phyloP scores from a whole-genome alignment of 495 filamentous ascomycete genomes.

The Entonaema liquescens region DNA sequence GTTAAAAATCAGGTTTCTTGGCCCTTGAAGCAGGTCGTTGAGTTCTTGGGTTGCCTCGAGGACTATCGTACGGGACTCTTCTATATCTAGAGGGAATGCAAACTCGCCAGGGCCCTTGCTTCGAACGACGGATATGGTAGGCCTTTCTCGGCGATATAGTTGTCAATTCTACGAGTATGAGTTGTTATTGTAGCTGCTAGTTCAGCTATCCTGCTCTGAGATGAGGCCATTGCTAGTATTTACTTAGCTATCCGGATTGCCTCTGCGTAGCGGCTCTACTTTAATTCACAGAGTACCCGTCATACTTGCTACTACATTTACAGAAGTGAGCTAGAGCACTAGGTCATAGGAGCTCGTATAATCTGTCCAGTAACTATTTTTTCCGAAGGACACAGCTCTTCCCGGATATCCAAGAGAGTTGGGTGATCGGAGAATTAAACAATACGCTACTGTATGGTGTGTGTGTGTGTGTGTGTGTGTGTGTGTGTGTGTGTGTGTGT shows the following conservation, averaged over 20 bases:
- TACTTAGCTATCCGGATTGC: not conserved
- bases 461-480: too few relatives aligned
- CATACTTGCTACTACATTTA: too few relatives aligned
- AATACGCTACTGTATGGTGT: too few relatives aligned
- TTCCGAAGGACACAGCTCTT: too few relatives aligned
- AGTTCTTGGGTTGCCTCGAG: conserved; percentile 30
- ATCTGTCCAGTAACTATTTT: too few relatives aligned
- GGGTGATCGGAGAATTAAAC: too few relatives aligned
- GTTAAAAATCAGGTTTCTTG: conserved; percentile 20
- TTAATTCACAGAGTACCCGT: too few relatives aligned
- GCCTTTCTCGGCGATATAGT: conserved; percentile 4
- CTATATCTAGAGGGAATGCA: conserved; percentile 16
- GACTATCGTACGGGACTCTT: conserved; percentile 8
- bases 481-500: too few relatives aligned
- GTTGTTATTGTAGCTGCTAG: not conserved
- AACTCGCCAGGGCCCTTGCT: conserved; percentile 19
- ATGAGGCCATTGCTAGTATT: not conserved
- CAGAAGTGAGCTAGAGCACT: too few relatives aligned
- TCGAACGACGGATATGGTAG: conserved; percentile 23
- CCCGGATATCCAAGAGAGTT: too few relatives aligned
- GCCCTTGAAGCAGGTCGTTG: conserved; percentile 26
- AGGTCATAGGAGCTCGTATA: too few relatives aligned
- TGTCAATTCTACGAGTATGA: conserved; percentile 12
- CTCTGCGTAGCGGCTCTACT: not conserved
- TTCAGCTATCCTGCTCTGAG: conserved; percentile 17